A percentile compares a stretch with the other conserved stretches of the same genome.
Evolutionary conservation across 192 early-diverging fungal genomes (phyloP).

Genomic region (Dispira parvispora): DNA sequence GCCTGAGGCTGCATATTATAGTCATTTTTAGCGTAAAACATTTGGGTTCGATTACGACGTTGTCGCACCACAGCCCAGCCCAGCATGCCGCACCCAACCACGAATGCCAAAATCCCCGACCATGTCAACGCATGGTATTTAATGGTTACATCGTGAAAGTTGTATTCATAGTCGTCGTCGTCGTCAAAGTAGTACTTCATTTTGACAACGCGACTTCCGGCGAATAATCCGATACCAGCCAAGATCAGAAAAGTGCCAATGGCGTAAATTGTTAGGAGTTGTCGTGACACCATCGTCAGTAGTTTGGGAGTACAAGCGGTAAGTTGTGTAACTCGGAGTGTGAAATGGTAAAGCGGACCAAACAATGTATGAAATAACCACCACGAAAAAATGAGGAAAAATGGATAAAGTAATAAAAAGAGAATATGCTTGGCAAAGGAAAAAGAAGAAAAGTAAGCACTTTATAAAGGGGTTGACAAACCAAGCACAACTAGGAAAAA

Average conservation of each 20-base stretch:
- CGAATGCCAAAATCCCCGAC: neutral
- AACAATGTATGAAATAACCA: too few species aligned
- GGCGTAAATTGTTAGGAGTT: too few species aligned
- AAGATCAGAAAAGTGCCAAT: neutral
- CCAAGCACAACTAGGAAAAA: too few species aligned
- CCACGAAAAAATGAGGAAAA: too few species aligned
- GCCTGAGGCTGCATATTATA: neutral
- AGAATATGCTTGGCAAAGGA: too few species aligned
- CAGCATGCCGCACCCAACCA: neutral
- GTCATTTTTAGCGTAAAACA: neutral
- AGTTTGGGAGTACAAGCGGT: too few species aligned
- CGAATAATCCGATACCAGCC: slow-evolving; percentile 2
- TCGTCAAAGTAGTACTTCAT: neutral
- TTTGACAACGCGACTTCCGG: slow-evolving; percentile 1
- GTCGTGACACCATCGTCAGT: too few species aligned
- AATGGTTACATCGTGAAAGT: neutral
- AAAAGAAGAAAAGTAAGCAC: too few species aligned
- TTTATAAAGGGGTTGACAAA: too few species aligned
- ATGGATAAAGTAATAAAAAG: too few species aligned
- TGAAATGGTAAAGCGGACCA: too few species aligned
- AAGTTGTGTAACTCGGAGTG: too few species aligned
- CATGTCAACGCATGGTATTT: neutral
- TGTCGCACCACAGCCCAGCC: neutral
- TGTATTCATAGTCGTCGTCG: neutral
- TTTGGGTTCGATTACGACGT: neutral